Evolutionary conservation across 768 basidiomycete genomes (phyloP), one percentile per base, ranked within the genome.

Genomic region (Hericium rajendrae): DNA sequence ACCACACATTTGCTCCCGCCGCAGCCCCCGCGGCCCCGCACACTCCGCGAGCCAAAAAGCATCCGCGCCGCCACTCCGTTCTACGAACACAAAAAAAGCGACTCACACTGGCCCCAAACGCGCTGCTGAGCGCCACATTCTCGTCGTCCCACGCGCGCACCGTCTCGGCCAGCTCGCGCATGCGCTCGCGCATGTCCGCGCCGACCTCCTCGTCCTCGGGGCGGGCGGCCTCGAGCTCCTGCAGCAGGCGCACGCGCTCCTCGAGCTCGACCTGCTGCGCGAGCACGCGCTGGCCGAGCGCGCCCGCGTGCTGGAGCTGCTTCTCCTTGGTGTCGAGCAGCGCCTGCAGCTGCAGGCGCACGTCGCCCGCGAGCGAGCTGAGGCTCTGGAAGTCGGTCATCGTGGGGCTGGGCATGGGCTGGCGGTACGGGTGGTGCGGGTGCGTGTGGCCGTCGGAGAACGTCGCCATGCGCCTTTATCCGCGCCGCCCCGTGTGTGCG

Each of bases 181-280:
- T 87, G 61, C 84, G 79, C 38, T 85, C 83, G 48, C 83, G 77
- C n/a, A 86, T 78, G 55, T 87, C 84, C 12, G 76, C 65, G 66
- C 87, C 84, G 59, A 85, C 73, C 58, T 80, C 81, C 40, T 82
- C 80, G 58, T 83, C 82, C 59, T 82, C 85, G 3, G 72, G 74
- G 61, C 80, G 84, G 58, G 84, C 85, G 18, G 73, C 78, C 54
- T 85, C 85, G 15, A 81, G 68, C 38, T 87, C 86, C 64, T 91
- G 86, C 54, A 95, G 77, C 66, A 88, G 86, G 48, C 82, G 77
- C 59, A 97, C 91, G 53, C 91, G 82, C 67, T 87, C 85, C 71
- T 97, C 91, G 60, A 97, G 82, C 68, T 95, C 91, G 73, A 91
- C 86, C 72, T 92, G 92, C 75, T 98, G 95, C 18, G 84, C 81